phyloP scores from a whole-genome alignment of 83 land plant species.

The Diphasiastrum complanatum region DNA sequence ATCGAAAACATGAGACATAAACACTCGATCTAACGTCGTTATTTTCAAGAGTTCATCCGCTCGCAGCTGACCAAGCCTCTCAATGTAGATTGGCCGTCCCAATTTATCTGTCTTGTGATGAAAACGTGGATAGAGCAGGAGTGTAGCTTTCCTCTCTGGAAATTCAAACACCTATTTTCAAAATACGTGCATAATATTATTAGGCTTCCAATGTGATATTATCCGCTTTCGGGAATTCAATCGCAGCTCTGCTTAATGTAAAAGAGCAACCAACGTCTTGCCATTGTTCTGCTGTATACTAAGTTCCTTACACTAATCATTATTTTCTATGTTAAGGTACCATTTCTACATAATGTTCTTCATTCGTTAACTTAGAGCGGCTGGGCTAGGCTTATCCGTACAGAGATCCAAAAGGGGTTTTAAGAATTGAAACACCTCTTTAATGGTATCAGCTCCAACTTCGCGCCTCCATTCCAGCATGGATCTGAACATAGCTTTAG shows the following conservation, averaged over 20 bases:
- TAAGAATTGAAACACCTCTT: conserved; percentile 25
- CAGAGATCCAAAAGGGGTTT: background rate
- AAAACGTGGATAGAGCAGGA: conserved; percentile 37
- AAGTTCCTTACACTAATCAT: no score
- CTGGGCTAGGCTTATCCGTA: no score
- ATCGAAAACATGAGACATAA: conserved; percentile 38
- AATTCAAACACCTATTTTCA: conserved; percentile 35
- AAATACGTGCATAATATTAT: no score
- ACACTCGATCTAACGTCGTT: conserved; percentile 36
- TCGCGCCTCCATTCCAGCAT: conserved; percentile 40
- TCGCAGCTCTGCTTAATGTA: no score
- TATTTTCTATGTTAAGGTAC: no score
- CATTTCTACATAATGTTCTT: no score
- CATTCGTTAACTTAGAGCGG: no score
- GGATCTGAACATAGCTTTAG: conserved; percentile 37
- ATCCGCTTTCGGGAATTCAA: no score
- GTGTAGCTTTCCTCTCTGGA: conserved; percentile 28
- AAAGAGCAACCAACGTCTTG: no score
- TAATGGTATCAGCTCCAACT: conserved; percentile 32
- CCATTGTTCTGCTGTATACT: no score
- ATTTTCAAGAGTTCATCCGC: conserved; percentile 34
- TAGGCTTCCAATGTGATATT: no score
- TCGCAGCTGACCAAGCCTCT: conserved; percentile 35
- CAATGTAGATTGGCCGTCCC: conserved; percentile 39
- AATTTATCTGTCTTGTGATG: conserved; percentile 40